Base-by-base conservation (phyloP, 163 green algal genomes). In the Prototheca wickerhamii region DNA sequence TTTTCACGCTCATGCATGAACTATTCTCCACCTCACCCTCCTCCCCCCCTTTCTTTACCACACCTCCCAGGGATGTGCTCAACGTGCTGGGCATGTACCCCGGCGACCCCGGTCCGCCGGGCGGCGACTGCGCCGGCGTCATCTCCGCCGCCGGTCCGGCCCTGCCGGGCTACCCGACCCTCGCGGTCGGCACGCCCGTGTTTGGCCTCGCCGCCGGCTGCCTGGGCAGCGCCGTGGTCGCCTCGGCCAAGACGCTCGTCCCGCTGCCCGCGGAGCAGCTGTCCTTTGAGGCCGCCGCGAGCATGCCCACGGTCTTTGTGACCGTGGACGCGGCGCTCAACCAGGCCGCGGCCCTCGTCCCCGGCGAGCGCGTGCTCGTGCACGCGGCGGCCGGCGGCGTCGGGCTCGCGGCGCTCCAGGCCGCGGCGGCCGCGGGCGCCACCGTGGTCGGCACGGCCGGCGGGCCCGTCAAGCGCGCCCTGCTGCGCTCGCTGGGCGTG, bases 131-230 rank as follows among this genome's bases (percentile, higher is more conserved):
- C 44, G 78, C 89, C 31, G 89, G 89, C n/a, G 61, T 92, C 0
- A 72, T 95, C 2, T 33, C 78, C n/a, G 63, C 70, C 20, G 32
- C 46, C 12, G 73, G 76, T 7, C 20, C 46, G 4, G 44, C 68
- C 61, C 68, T 3, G 21, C 51, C 34, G 3, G 29, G 74, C 8
- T 65, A 75, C 4, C 58, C 25, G 3, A n/a, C 50, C 52, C 54
- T 79, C 23, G 26, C 43, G 25, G 60, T 70, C 2, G 72, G 79
- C 6, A 49, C 71, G 44, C 55, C 59, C 61, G 30, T 95, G 59
- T 91, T 94, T 84, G 89, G 88, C 2, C 72, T 95, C 40, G 88
- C 87, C 5, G 71, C 64, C 18, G 89, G 89, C 33, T 84, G 76
- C 60, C 75, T 93, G 54, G 86, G 87, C 49, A 89, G 63, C 8